Percentiles rank a stretch among this genome's conserved stretches.
Evolutionary conservation across 2,329 filamentous ascomycete species (phyloP).

Genomic region (Exophiala bonariae): DNA sequence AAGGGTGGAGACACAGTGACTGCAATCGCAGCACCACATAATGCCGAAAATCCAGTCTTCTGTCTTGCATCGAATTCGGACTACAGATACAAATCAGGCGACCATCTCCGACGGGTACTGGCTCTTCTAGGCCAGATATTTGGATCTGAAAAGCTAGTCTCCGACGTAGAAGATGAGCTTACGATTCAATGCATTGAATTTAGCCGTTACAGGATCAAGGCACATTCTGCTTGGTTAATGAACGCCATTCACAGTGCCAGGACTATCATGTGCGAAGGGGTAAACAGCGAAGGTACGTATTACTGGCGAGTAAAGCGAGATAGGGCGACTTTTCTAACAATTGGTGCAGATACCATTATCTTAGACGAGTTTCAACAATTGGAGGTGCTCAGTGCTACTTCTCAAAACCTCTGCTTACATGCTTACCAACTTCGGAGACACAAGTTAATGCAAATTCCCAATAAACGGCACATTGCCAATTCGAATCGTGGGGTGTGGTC

Average conservation of each 20-base stretch:
- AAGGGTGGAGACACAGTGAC: conserved; percentile 50
- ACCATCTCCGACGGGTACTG: conserved; percentile 11
- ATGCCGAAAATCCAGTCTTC: conserved; percentile 7
- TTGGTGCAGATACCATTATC: conserved; percentile 3
- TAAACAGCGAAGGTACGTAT: not conserved
- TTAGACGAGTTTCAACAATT: conserved; percentile 4
- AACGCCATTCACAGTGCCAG: conserved; percentile 1
- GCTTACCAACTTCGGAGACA: conserved; percentile 9
- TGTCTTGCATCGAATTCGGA: conserved; percentile 17
- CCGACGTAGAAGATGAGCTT: conserved; percentile 5
- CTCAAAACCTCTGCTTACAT: conserved; percentile 4
- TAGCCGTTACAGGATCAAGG: conserved; percentile 11
- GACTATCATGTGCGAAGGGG: not conserved
- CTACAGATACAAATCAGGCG: not conserved
- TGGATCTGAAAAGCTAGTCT: not conserved
- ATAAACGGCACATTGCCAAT: conserved; percentile 2
- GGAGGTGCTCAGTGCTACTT: not conserved
- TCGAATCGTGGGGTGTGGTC: conserved; percentile 11
- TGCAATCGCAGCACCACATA: conserved; percentile 40
- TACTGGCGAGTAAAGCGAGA: too few relatives aligned
- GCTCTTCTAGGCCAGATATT: conserved; percentile 1
- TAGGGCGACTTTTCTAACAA: too few relatives aligned
- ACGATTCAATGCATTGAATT: conserved; percentile 11
- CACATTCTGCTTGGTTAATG: conserved; percentile 7
- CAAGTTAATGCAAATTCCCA: conserved; percentile 7